Conservation (phyloP, 2,329 filamentous ascomycete species). For the Penicillium sp. region DNA sequence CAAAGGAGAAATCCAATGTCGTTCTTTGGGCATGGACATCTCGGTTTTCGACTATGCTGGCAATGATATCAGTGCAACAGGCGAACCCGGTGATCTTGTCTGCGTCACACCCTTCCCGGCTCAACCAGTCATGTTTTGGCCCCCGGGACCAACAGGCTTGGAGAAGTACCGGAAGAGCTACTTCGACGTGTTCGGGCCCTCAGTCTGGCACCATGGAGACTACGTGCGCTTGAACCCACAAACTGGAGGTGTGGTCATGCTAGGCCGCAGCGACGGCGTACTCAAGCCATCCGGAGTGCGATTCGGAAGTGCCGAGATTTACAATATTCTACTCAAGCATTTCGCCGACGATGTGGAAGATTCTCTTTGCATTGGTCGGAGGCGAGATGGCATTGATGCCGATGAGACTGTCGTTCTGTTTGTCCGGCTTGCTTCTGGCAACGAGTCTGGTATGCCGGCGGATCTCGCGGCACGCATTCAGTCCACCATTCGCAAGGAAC, state of each 20-base stretch:
- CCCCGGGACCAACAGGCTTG: conserved; percentile 62
- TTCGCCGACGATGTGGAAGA: conserved; percentile 79
- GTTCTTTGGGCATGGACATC: conserved; percentile 77
- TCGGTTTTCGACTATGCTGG: conserved; percentile 57
- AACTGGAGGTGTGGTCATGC: conserved; percentile 82
- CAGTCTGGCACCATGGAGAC: conserved; percentile 89
- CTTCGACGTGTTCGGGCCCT: conserved; percentile 74
- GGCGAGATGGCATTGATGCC: conserved; percentile 64
- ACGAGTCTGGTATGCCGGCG: conserved; percentile 50
- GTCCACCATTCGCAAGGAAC: conserved; percentile 67
- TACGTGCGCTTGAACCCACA: conserved; percentile 71
- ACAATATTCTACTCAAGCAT: conserved; percentile 84
- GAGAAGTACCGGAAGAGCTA: conserved; percentile 81
- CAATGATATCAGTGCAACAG: conserved; percentile 58
- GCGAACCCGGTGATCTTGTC: conserved; percentile 81
- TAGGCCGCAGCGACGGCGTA: conserved; percentile 88
- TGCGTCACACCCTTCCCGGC: conserved; percentile 85
- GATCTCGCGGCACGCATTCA: conserved; percentile 66
- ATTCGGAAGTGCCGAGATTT: conserved; percentile 93
- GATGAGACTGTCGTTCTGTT: conserved; percentile 91
- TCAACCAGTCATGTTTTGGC: conserved; percentile 86
- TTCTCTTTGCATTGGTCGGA: conserved; percentile 79
- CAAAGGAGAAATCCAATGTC: conserved; percentile 73
- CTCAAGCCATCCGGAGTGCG: conserved; percentile 88
- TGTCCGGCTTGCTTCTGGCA: conserved; percentile 64